A percentile compares a stretch with the other conserved stretches of the same genome.
Evolutionary conservation across 2,329 filamentous ascomycete species (phyloP).

Genomic region (Aspergillus sp.): DNA sequence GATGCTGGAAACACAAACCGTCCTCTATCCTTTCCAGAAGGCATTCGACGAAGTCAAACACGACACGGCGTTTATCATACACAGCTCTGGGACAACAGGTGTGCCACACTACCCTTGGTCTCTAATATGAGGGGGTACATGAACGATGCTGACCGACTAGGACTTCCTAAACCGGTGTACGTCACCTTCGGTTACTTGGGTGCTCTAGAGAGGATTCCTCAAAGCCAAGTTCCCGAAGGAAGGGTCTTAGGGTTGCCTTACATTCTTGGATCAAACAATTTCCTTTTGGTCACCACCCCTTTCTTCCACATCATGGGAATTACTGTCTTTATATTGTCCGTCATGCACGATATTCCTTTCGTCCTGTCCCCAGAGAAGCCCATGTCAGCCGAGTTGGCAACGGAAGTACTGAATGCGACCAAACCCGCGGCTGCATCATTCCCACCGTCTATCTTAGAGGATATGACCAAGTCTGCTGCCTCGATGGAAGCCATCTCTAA

Average conservation of each 20-base stretch:
- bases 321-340: conserved; percentile 3
- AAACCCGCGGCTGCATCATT: conserved; percentile 10
- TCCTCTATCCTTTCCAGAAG: conserved; percentile 8
- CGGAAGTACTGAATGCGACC: conserved; percentile 5
- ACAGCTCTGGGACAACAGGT: conserved; percentile 30
- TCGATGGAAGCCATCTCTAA: conserved; percentile 6
- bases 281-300: conserved; percentile 9
- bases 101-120: background rate
- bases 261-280: conserved; percentile 2
- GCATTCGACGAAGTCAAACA: conserved; percentile 15
- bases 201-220: conserved; percentile 2
- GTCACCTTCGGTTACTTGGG: conserved; percentile 14
- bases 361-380: conserved; percentile 15
- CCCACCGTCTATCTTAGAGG: conserved; percentile 13
- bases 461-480: conserved; percentile 9
- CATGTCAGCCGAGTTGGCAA: conserved; percentile 9
- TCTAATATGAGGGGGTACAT: too few relatives aligned
- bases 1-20: background rate
- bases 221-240: conserved; percentile 3
- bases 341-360: conserved; percentile 8
- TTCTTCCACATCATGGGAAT: conserved; percentile 19
- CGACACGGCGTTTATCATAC: conserved; percentile 20
- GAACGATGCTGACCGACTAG: background rate
- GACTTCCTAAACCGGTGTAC: conserved; percentile 14
- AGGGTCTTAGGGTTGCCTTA: conserved; percentile 1